These are phyloP conservation scores for Postia placenta DNA, from an alignment of 768 basidiomycete genomes.

Conservation along the genomic window DNA sequence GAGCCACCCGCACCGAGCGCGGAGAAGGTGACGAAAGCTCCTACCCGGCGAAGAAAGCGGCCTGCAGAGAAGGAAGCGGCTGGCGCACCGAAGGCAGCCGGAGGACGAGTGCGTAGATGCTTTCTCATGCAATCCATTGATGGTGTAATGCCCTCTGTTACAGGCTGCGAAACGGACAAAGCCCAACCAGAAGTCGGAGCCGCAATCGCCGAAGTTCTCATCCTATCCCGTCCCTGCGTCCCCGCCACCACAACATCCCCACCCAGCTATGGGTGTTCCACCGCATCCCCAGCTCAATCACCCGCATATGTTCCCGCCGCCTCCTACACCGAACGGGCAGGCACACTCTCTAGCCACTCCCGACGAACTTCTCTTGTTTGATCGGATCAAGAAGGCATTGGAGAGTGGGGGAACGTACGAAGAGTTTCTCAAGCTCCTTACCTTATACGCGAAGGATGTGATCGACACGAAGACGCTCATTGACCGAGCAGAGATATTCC, in stretches of 20 bases:
- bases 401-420: constrained; percentile 78
- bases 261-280: constrained; percentile 4
- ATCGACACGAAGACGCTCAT: constrained; percentile 82
- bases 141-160: constrained; percentile 5
- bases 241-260: constrained; percentile 23
- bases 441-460: constrained; percentile 86
- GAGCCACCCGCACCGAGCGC: constrained; percentile 13
- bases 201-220: constrained; percentile 38
- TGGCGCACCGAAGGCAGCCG: constrained; percentile 42
- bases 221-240: constrained; percentile 38
- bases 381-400: constrained; percentile 78
- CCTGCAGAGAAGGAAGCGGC: constrained; percentile 63
- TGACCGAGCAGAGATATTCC: constrained; percentile 72
- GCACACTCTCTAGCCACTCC: constrained; percentile 19
- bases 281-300: constrained; percentile 9
- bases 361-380: constrained; percentile 90
- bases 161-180: constrained; percentile 59
- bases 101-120: constrained; percentile 38
- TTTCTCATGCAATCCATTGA: not conserved
- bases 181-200: constrained; percentile 53
- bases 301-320: constrained; percentile 5
- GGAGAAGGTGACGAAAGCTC: constrained; percentile 38
- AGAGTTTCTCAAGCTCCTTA: constrained; percentile 91
- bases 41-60: constrained; percentile 56
- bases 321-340: not conserved